Evolutionary conservation across 768 basidiomycete species (phyloP), one percentile per base, ranked within the genome.

Genomic region (Lentinula aciculospora): DNA sequence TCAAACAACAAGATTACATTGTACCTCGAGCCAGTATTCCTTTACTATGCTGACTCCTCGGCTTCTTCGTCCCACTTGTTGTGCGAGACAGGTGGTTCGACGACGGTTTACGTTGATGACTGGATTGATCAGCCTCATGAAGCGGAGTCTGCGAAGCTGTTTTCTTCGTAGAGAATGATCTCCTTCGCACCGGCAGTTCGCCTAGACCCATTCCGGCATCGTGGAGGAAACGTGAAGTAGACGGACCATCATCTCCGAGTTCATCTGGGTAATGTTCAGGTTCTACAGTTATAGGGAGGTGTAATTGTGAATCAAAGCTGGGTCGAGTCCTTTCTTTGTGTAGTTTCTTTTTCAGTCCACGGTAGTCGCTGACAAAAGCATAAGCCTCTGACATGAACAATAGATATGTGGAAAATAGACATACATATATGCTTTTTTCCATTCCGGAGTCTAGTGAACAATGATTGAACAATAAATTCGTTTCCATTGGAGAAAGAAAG

Each of bases 371-470:
- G 61, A 34, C 10, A 32, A 19, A 6, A 9, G 31, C 53, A 19
- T 50, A 37, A 42, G 39, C 39, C 31, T 48, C 56, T 27, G n/a
- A 31, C 39, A 27, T 56, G n/a, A 28, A 37, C 3, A 23, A 25
- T 21, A 23, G 23, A 12, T 28, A 57, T 31, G 56, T 50, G 45
- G 25, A 39, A 28, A 25, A 21, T 19, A 39, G 23, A 68, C 74
- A 36, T 58, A 82, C 85, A 87, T 85, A 66, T 88, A 86, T 2
- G 82, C 84, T 62, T 75, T 81, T 62, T 83, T 83, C 86, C 86
- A 92, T 70, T 91, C 89, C 1, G 87, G 83, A 29, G 80, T 83
- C 89, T 90, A 57, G 57, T 36, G 8, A 27, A 19, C 51, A 8
- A 29, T 15, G 7, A 28, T n/a, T n/a, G n/a, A n/a, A n/a, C n/a